Evolutionary conservation across 306 rosid species (phyloP), one percentile per base, ranked within the genome.

Genomic region (Quercus engelmannii): DNA sequence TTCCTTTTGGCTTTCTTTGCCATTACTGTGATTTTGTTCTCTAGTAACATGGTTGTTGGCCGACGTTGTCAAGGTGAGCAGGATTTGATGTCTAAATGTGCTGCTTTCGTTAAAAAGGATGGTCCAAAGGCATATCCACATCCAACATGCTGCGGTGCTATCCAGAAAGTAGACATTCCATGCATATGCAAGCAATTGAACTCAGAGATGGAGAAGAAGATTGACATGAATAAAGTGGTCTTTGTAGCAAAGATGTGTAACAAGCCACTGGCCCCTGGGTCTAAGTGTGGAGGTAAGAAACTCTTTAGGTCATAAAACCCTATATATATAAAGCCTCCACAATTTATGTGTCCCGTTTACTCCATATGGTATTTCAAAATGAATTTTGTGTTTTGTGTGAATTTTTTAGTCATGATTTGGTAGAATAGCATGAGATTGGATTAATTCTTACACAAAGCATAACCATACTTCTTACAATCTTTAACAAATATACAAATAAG

Each of bases 201-300:
- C 9, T 7, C 52, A 64, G 76, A 38, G 7, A 26, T 83, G 2
- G 55, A 80, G 79, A 5, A 15, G 35, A 0, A 59, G 59, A 1
- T 84, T n/a, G 84, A 80, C 75, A 77, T 80, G 71, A 15, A 51
- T 6, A 80, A 84, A 56, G 78, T 73, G 15, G 31, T 80, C 28
- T 38, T 57, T 69, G 77, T 77, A 21, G 79, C 78, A 0, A 12
- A 62, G 35, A 19, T 5, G 33, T 84, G 87, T 59, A 69, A 79
- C 28, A 57, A 4, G 33, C 69, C 76, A 46, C 54, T 77, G 30
- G 43, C 62, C 23, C 43, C 15, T 25, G 82, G 84, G 55, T 65
- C n/a, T 5, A 59, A 84, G 20, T 77, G 82, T 84, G 82, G 82
- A 73, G 75, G 86, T 78, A 83, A 74, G 78, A 51, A 6, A 12